Conservation (phyloP, 208 protist species). For the Balamuthia mandrillaris region DNA sequence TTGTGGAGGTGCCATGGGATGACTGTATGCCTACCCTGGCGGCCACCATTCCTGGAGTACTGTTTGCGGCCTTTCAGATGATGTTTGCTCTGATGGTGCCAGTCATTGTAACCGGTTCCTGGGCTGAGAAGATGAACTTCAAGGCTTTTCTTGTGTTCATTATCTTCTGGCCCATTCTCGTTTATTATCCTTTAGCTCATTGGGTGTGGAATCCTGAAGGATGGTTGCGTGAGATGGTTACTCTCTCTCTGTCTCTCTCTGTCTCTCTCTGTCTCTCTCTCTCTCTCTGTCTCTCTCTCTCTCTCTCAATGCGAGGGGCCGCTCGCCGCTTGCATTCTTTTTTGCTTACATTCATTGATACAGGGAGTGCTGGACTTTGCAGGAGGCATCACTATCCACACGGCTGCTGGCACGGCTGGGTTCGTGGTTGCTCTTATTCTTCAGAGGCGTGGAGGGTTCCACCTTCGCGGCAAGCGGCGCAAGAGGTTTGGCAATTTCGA, state of each 20-base stretch:
- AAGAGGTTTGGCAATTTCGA: too few species aligned
- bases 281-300: too few species aligned
- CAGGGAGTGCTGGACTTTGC: conserved; percentile 75
- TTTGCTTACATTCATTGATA: too few species aligned
- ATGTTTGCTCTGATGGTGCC: conserved; percentile 79
- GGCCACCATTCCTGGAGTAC: conserved; percentile 48
- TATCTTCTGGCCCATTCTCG: conserved; percentile 72
- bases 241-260: too few species aligned
- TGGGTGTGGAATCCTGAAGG: conserved; percentile 65
- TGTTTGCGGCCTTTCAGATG: conserved; percentile 74
- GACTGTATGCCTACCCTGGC: conserved; percentile 49
- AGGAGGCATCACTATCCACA: conserved; percentile 74
- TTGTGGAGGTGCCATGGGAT: conserved; percentile 44
- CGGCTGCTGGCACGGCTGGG: conserved; percentile 55
- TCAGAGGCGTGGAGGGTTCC: conserved; percentile 41
- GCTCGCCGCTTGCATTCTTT: too few species aligned
- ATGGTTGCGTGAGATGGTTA: conserved; percentile 60
- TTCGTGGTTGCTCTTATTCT: conserved; percentile 56
- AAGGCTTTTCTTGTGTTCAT: conserved; percentile 60
- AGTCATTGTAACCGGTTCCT: conserved; percentile 76
- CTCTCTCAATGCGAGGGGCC: too few species aligned
- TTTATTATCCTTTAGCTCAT: conserved; percentile 78
- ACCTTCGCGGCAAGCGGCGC: too few species aligned
- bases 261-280: too few species aligned
- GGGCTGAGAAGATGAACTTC: not conserved